Percentiles rank a stretch among this genome's conserved stretches.
Conservation (phyloP, 306 rosid genomes). For the Comarum palustre region DNA sequence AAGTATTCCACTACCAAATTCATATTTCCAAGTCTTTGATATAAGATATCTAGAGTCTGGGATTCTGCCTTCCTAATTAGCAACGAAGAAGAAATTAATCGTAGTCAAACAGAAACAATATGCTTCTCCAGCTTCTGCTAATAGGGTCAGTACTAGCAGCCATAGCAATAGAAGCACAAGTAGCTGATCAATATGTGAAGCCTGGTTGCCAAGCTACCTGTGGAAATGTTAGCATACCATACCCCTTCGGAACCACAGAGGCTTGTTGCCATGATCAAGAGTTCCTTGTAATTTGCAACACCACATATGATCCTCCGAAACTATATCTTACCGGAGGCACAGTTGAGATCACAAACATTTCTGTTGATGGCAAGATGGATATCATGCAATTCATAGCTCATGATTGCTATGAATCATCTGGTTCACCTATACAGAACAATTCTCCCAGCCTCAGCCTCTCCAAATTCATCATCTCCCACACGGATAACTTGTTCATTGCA, state of each 20-base stretch:
- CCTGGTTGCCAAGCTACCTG: slow-evolving; percentile 29
- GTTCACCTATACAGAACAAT: accelerated
- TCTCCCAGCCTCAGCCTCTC: accelerated
- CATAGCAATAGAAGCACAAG: not conserved
- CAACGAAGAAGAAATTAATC: not conserved
- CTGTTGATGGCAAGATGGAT: slow-evolving; percentile 12
- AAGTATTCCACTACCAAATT: not conserved
- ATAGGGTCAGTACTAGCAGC: not conserved
- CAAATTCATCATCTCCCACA: slow-evolving; percentile 13
- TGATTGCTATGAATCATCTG: not conserved
- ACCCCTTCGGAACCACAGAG: slow-evolving; percentile 38
- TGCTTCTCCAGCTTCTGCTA: not conserved
- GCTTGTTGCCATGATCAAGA: not conserved
- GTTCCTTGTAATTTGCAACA: slow-evolving; percentile 16
- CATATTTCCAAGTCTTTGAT: not conserved
- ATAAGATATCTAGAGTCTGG: not conserved
- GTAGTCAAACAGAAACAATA: not conserved
- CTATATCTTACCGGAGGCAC: not conserved
- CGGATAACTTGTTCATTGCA: slow-evolving; percentile 22
- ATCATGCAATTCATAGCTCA: not conserved
- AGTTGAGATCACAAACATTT: slow-evolving; percentile 17
- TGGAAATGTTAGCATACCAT: slow-evolving; percentile 43
- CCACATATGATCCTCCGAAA: not conserved
- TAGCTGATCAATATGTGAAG: not conserved
- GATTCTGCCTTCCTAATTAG: not conserved